A percentile compares a stretch with the other conserved stretches of the same genome.
These are phyloP conservation scores for Talaromyces sp. DNA, from an alignment of 2,329 filamentous ascomycete genomes.

Conservation along the genomic window DNA sequence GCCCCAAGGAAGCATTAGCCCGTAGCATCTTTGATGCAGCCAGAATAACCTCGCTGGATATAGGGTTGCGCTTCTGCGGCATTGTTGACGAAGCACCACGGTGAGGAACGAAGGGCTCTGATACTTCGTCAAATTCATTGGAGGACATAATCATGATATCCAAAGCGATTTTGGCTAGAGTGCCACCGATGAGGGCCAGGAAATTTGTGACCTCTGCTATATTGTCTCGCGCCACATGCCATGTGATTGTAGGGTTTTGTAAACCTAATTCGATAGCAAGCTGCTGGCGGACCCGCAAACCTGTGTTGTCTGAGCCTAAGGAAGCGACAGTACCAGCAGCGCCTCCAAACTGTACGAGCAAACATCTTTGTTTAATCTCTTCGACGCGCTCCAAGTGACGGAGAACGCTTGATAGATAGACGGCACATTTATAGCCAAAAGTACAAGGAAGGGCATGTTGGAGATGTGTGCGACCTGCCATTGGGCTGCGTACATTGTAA, in stretches of 20 bases:
- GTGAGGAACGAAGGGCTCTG: constrained; percentile 59
- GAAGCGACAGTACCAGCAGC: constrained; percentile 60
- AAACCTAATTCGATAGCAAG: constrained; percentile 54
- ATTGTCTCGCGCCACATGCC: constrained; percentile 60
- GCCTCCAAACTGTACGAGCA: constrained; percentile 45
- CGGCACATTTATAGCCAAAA: constrained; percentile 43
- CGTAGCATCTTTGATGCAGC: constrained; percentile 58
- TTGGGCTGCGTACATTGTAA: constrained; percentile 37
- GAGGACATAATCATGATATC: constrained; percentile 63
- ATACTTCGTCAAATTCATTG: constrained; percentile 58
- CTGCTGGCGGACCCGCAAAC: constrained; percentile 52
- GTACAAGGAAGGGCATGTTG: constrained; percentile 59
- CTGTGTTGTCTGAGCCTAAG: constrained; percentile 50
- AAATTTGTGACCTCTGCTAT: constrained; percentile 58
- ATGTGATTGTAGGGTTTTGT: constrained; percentile 56
- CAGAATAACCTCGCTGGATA: constrained; percentile 60
- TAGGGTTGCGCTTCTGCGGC: constrained; percentile 63
- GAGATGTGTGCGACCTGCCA: constrained; percentile 59
- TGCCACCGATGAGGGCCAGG: constrained; percentile 57
- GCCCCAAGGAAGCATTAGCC: constrained; percentile 54
- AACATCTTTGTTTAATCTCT: constrained; percentile 10
- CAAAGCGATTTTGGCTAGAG: constrained; percentile 58
- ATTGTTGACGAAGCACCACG: constrained; percentile 59
- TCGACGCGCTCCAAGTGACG: constrained; percentile 9
- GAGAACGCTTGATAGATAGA: constrained; percentile 10